phyloP scores from a whole-genome alignment of 805 yeast genomes.

The Candida verbasci region DNA sequence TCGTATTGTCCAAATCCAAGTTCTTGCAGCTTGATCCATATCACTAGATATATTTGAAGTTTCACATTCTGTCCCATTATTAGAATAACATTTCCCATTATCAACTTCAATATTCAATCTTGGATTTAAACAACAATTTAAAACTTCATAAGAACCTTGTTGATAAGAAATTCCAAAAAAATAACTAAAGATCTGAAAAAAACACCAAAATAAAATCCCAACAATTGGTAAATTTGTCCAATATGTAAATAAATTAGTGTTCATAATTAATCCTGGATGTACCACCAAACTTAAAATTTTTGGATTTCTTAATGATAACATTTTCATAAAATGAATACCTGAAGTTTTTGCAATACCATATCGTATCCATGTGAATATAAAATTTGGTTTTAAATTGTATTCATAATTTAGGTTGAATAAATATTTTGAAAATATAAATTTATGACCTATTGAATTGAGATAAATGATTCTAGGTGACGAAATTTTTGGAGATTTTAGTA shows the following conservation, averaged over 20 bases:
- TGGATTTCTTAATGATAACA: slow-evolving; percentile 64
- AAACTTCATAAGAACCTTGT: slow-evolving; percentile 63
- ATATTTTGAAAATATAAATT: slow-evolving; percentile 34
- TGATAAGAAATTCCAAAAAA: slow-evolving; percentile 69
- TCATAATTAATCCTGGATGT: slow-evolving; percentile 87
- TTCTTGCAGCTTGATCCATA: slow-evolving; percentile 57
- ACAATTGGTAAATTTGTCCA: slow-evolving; percentile 75
- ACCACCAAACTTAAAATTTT: slow-evolving; percentile 59
- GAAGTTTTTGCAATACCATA: slow-evolving; percentile 76
- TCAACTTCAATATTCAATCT: slow-evolving; percentile 46
- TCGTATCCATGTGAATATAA: slow-evolving; percentile 71
- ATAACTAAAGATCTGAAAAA: slow-evolving; percentile 64
- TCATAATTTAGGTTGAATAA: slow-evolving; percentile 45
- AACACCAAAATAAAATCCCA: slow-evolving; percentile 70
- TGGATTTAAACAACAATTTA: slow-evolving; percentile 58
- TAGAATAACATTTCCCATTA: slow-evolving; percentile 65
- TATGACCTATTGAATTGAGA: slow-evolving; percentile 64
- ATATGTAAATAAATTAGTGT: slow-evolving; percentile 67
- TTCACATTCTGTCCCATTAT: slow-evolving; percentile 51
- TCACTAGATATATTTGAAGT: slow-evolving; percentile 57
- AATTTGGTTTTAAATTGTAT: slow-evolving; percentile 59
- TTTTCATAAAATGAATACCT: slow-evolving; percentile 67
- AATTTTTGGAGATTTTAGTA: slow-evolving; percentile 17
- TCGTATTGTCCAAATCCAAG: slow-evolving; percentile 77
- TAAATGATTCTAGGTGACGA: slow-evolving; percentile 56